A percentile compares a stretch with the other conserved stretches of the same genome.
phyloP scores from a whole-genome alignment of 192 early-diverging fungal genomes.

The Entrophospora sp. region DNA sequence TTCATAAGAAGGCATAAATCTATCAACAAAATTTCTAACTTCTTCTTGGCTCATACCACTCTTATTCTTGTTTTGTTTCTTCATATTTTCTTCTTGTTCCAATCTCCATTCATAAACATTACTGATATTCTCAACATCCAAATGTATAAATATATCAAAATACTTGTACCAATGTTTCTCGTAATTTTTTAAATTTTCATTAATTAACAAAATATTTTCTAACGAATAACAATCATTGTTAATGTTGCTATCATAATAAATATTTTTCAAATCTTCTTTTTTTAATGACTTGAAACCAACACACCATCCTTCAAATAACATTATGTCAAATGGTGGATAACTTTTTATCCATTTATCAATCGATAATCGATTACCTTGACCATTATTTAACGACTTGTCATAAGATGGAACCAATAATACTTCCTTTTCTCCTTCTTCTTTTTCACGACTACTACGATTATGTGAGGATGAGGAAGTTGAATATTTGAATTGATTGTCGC shows the following conservation, averaged over 20 bases:
- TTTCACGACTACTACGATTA: no score
- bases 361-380: slow-evolving; percentile 70
- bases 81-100: slow-evolving; percentile 72
- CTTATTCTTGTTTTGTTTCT: slow-evolving; percentile 37
- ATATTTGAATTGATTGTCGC: slow-evolving; percentile 17
- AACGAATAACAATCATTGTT: slow-evolving; percentile 28
- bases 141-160: slow-evolving; percentile 70
- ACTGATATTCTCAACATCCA: slow-evolving; percentile 49
- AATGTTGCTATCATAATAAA: slow-evolving; percentile 16
- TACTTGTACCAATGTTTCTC: slow-evolving; percentile 51
- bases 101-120: slow-evolving; percentile 79
- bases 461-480: no score
- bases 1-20: slow-evolving; percentile 83
- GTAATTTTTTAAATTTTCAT: slow-evolving; percentile 43
- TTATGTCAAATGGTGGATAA: slow-evolving; percentile 55
- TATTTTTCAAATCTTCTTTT: slow-evolving; percentile 12
- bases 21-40: slow-evolving; percentile 73
- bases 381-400: slow-evolving; percentile 69
- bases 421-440: not conserved
- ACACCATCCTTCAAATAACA: slow-evolving; percentile 92
- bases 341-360: slow-evolving; percentile 47
- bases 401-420: slow-evolving; percentile 60
- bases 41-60: slow-evolving; percentile 61
- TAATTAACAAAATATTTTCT: slow-evolving; percentile 35
- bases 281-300: slow-evolving; percentile 70